A percentile compares a stretch with the other conserved stretches of the same genome.
Conservation (phyloP, 352 stramenopile species). For the Pythium coloratum region DNA sequence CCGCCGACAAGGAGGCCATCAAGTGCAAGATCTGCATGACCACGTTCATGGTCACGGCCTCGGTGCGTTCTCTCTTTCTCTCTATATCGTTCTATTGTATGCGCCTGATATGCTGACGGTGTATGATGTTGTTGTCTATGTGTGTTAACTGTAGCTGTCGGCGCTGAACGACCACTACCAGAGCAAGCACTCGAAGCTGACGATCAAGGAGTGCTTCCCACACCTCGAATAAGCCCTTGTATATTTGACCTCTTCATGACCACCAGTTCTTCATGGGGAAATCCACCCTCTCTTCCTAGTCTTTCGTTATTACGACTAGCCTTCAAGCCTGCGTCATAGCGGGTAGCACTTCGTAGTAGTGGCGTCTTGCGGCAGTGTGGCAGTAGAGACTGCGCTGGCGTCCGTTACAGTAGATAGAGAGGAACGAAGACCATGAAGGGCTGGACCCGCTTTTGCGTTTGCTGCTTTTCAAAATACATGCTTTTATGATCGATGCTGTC, state of each 20-base stretch:
- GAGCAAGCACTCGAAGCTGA: constrained; percentile 77
- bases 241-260: not conserved
- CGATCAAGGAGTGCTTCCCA: constrained; percentile 76
- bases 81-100: constrained; percentile 4
- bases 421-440: no score
- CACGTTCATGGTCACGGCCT: constrained; percentile 85
- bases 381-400: no score
- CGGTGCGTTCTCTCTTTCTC: constrained; percentile 42
- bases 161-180: constrained; percentile 81
- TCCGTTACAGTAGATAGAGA: no score
- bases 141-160: constrained; percentile 34
- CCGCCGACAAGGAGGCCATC: constrained; percentile 68
- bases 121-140: not conserved
- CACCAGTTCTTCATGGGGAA: not conserved
- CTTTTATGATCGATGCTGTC: not conserved
- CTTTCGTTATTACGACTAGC: not conserved
- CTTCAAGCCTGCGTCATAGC: no score
- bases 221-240: constrained; percentile 26
- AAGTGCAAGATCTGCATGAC: constrained; percentile 91
- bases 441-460: not conserved
- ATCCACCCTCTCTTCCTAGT: not conserved
- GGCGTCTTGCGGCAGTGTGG: no score
- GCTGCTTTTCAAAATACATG: not conserved
- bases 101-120: not conserved
- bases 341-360: no score